Evolutionary conservation across 2,329 filamentous ascomycete species (phyloP), one percentile per base, ranked within the genome.

Genomic region (Penicillium sp.): DNA sequence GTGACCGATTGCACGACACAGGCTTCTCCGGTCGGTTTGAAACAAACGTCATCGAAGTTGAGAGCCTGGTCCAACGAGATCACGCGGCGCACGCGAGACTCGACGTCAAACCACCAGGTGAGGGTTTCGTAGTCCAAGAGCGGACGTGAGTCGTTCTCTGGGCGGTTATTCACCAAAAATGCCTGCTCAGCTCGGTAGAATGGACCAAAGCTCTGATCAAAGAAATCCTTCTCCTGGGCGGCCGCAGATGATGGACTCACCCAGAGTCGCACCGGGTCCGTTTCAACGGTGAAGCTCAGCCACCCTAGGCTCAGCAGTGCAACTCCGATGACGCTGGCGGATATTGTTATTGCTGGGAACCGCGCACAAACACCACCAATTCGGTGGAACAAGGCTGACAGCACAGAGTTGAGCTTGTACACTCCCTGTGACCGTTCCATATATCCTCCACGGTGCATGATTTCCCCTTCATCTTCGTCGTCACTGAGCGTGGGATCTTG

Each of bases 1-100:
- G 90, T 89, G n/a, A 97, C 79, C 0, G 93, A 96, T 71, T 99
- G 93, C 2, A 99, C 86, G 6, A 97, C 93, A 67, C 94, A 99
- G 15, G 89, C 91, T 66, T 91, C 84, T 0, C 90, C 91, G 0
- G 89, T 91, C 2, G 95, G 95, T 72, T 97, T 97, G 77, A 96
- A 93, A 78, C 94, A 99, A 17, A 99, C 84, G 70, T 97, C 90
- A 27, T 91, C 81, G 3, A 99, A 81, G 0, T 83, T 88, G 53
- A 89, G 83, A 7, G 86, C 88, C 52, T 85, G 86, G 21, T 86
- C 80, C 15, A 84, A 71, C 3, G 92, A 91, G 71, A 89, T 89
- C 56, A 96, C 82, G 41, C 85, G 81, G 56, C 83, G 82, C 37
- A 97, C 86, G 49, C 88, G 87, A 65, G 86, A 85, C 73, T 99